These are phyloP conservation scores for Calocera viscosa DNA, from an alignment of 768 basidiomycete genomes.

Conservation along the genomic window DNA sequence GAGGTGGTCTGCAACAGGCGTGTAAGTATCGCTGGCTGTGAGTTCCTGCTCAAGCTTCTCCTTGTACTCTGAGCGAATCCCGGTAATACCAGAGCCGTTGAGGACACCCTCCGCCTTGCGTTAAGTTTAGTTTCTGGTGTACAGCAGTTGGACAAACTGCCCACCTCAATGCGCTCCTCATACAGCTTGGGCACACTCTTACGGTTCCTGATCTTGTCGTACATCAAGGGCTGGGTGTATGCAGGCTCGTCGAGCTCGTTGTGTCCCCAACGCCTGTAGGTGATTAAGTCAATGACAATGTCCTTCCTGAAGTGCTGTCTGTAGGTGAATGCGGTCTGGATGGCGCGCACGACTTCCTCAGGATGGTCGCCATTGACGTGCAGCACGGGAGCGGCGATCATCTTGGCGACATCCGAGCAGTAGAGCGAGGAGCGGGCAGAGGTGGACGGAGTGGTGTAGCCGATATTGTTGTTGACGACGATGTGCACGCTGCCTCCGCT, in stretches of 20 bases:
- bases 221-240: slow-evolving; percentile 85
- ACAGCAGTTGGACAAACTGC: slow-evolving; percentile 20
- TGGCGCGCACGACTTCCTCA: slow-evolving; percentile 76
- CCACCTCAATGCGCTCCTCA: slow-evolving; percentile 62
- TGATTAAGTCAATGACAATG: slow-evolving; percentile 77
- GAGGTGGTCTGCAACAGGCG: slow-evolving; percentile 43
- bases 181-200: slow-evolving; percentile 70
- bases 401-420: slow-evolving; percentile 79
- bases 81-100: slow-evolving; percentile 35
- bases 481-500: slow-evolving; percentile 83
- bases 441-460: slow-evolving; percentile 82
- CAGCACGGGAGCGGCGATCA: slow-evolving; percentile 76
- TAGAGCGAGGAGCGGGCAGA: slow-evolving; percentile 75
- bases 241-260: slow-evolving; percentile 81
- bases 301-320: slow-evolving; percentile 75
- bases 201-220: slow-evolving; percentile 67
- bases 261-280: slow-evolving; percentile 80
- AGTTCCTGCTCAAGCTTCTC: slow-evolving; percentile 52
- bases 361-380: slow-evolving; percentile 89
- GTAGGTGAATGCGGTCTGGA: slow-evolving; percentile 81
- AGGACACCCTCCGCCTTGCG: slow-evolving; percentile 43
- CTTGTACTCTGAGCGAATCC: slow-evolving; percentile 47
- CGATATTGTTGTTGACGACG: slow-evolving; percentile 77
- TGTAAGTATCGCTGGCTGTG: slow-evolving; percentile 35
- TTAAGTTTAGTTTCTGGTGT: slow-evolving; percentile 7